Conservation (phyloP, 2,329 filamentous ascomycete species). For the Cercospora beticola region DNA sequence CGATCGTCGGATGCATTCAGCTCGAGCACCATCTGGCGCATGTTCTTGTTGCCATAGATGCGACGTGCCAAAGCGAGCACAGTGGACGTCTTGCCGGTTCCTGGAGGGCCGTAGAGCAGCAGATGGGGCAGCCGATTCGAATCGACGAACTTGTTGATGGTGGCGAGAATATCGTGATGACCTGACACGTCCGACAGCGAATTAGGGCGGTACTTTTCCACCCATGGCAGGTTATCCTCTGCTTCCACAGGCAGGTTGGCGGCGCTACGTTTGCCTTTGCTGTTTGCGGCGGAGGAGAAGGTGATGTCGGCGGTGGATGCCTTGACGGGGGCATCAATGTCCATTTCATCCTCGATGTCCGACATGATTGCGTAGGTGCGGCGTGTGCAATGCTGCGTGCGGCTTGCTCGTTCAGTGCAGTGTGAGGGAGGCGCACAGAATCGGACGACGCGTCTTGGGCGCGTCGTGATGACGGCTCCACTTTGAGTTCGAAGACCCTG, state of each 20-base stretch:
- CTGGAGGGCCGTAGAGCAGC: slow-evolving; percentile 92
- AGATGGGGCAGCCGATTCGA: slow-evolving; percentile 92
- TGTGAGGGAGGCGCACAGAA: background rate
- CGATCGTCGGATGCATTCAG: slow-evolving; percentile 96
- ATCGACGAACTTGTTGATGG: slow-evolving; percentile 97
- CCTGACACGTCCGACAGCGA: slow-evolving; percentile 90
- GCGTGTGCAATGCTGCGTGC: background rate
- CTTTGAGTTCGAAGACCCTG: background rate
- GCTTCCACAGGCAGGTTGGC: slow-evolving; percentile 93
- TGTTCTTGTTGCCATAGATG: slow-evolving; percentile 88
- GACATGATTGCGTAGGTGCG: slow-evolving; percentile 46
- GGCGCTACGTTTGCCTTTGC: slow-evolving; percentile 86
- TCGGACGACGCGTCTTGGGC: slow-evolving; percentile 9
- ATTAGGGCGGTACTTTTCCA: slow-evolving; percentile 93
- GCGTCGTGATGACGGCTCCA: slow-evolving; percentile 9
- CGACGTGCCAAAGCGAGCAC: slow-evolving; percentile 87
- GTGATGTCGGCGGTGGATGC: slow-evolving; percentile 47
- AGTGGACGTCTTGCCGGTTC: slow-evolving; percentile 96
- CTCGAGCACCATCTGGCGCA: slow-evolving; percentile 98
- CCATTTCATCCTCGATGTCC: slow-evolving; percentile 62
- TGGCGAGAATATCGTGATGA: slow-evolving; percentile 94
- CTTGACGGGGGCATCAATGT: slow-evolving; percentile 57
- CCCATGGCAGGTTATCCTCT: slow-evolving; percentile 93
- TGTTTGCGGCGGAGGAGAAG: slow-evolving; percentile 70
- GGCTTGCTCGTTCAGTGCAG: background rate